Evolutionary conservation across 352 stramenopile species (phyloP), one percentile per base, ranked within the genome.

Genomic region (Phytophthora brassicae): DNA sequence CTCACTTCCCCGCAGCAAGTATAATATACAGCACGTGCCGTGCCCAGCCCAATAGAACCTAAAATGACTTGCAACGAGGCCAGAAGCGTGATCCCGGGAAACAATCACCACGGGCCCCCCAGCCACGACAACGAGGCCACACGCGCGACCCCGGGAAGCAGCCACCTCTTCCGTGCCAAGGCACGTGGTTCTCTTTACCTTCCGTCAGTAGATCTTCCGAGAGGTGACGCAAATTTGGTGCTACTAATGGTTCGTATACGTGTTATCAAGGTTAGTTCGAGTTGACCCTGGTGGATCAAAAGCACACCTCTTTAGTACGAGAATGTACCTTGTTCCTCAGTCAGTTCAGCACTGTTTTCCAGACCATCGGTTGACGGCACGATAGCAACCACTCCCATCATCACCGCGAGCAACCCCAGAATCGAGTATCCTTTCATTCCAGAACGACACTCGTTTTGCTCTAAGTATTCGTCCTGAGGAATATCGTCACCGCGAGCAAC

Each of bases 1-100:
- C 38, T 13, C 38, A 22, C 17, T 24, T 17, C n/a, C 36, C n/a
- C 9, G 36, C n/a, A 43, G 3, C 36, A 11, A 23, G 36, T 23
- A 22, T 44, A 19, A 9, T n/a, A n/a, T n/a, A n/a, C n/a, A n/a
- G n/a, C n/a, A n/a, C n/a, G n/a, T n/a, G n/a, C n/a, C n/a, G n/a
- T n/a, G 35, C 20, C 35, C 35, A 42, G 35, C 14, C 20, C 11
- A 42, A n/a, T 19, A 24, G 14, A 6, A 3, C 20, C 19, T 42
- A 38, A 24, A 56, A 56, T 8, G 35, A 38, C 35, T 26, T 56
- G 49, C 49, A 57, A 12, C 49, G 16, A 47, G 49, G 49, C 35
- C 36, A 56, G 16, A 56, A 38, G 35, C 48, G 35, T 6, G 48
- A 46, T 6, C 44, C 44, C 4, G 22, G 43, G 26, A 39, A 51